Evolutionary conservation across 306 rosid species (phyloP).

Genomic region (Glycine tomentella): DNA sequence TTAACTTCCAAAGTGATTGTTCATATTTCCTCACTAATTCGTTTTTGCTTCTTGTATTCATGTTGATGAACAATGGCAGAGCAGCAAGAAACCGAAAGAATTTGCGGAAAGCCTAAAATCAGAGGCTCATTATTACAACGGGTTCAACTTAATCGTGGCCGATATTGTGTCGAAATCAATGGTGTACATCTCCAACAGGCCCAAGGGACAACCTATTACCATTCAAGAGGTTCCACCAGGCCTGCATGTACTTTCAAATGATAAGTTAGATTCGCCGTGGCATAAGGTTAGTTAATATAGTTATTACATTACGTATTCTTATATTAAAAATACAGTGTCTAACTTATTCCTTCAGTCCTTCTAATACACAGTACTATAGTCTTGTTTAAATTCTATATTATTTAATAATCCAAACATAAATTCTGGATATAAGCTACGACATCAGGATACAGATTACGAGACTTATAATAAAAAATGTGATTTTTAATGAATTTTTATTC

Average conservation of each 20-base stretch:
- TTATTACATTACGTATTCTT: too few relatives aligned
- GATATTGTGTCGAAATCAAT: conserved; percentile 63
- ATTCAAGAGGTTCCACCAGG: conserved; percentile 67
- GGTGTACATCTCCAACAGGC: conserved; percentile 70
- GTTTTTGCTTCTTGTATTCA: not conserved
- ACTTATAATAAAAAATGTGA: too few relatives aligned
- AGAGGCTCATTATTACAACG: conserved; percentile 65
- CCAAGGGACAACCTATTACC: conserved; percentile 53
- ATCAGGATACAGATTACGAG: too few relatives aligned
- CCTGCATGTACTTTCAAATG: conserved; percentile 71
- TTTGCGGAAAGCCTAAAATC: conserved; percentile 60
- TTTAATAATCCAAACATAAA: too few relatives aligned
- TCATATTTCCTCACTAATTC: not conserved
- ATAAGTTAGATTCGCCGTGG: conserved; percentile 66
- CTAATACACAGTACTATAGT: too few relatives aligned
- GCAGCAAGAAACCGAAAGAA: conserved; percentile 60
- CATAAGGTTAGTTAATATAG: conserved; percentile 55
- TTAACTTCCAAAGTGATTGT: not conserved
- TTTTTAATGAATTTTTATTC: too few relatives aligned
- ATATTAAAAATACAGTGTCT: too few relatives aligned
- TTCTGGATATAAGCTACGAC: too few relatives aligned
- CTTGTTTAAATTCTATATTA: too few relatives aligned
- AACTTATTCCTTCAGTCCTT: too few relatives aligned
- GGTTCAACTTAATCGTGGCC: conserved; percentile 64
- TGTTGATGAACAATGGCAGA: conserved; percentile 42